Evolutionary conservation across 2,329 filamentous ascomycete genomes (phyloP).

Genomic region (Xylariaceae sp.): DNA sequence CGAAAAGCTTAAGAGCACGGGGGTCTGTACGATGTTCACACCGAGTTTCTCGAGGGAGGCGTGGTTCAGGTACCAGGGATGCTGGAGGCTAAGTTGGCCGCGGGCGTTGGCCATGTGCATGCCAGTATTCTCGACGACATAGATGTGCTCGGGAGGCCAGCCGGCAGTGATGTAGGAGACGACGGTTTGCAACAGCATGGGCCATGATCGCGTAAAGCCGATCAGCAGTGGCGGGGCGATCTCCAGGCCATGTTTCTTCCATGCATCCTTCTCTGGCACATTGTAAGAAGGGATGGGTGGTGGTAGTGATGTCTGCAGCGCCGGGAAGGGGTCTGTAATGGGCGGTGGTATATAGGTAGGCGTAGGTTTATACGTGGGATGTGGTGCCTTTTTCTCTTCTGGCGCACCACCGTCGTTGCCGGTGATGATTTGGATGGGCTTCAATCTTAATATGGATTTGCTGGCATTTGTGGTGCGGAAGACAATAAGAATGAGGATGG

Average conservation of each 20-base stretch:
- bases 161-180: constrained; percentile 56
- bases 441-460: constrained; percentile 9
- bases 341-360: constrained; percentile 35
- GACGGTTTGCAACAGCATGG: constrained; percentile 52
- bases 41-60: constrained; percentile 46
- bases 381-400: constrained; percentile 9
- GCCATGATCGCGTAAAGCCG: constrained; percentile 56
- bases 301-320: constrained; percentile 31
- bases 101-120: constrained; percentile 50
- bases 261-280: constrained; percentile 34
- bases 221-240: constrained; percentile 50
- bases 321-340: constrained; percentile 41
- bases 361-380: constrained; percentile 32
- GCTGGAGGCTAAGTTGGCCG: constrained; percentile 46
- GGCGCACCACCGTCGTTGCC: background rate
- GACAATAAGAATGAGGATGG: constrained; percentile 14
- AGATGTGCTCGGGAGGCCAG: constrained; percentile 54
- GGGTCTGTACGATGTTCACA: constrained; percentile 47
- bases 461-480: constrained; percentile 11
- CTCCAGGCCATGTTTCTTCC: constrained; percentile 36
- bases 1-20: constrained; percentile 50
- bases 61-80: constrained; percentile 56
- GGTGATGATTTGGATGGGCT: constrained; percentile 1
- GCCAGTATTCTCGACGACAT: constrained; percentile 57
- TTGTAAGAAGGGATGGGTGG: constrained; percentile 46